Conservation (phyloP, 768 basidiomycete genomes). For the Kwoniella sp. region DNA sequence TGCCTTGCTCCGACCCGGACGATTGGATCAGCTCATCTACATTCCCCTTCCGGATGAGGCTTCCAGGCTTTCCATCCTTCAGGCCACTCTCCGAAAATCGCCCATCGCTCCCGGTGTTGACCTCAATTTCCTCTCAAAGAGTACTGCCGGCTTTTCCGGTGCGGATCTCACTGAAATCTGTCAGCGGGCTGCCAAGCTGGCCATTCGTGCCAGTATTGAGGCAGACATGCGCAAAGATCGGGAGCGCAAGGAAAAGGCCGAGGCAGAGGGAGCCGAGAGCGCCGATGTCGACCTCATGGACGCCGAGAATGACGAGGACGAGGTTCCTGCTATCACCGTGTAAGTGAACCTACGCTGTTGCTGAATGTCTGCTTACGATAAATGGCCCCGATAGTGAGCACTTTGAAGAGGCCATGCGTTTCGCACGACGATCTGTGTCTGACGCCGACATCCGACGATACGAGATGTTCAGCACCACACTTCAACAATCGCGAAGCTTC, state of each 20-base stretch:
- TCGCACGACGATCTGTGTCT: constrained; percentile 90
- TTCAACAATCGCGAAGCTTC: constrained; percentile 55
- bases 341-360: constrained; percentile 44
- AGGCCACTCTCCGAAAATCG: constrained; percentile 84
- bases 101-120: constrained; percentile 80
- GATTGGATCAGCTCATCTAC: constrained; percentile 96
- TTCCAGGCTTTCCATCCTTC: constrained; percentile 85
- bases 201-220: constrained; percentile 92
- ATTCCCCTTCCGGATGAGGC: constrained; percentile 95
- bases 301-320: constrained; percentile 71
- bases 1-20: constrained; percentile 94
- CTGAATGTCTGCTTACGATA: constrained; percentile 8
- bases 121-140: constrained; percentile 78
- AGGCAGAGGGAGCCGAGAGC: constrained; percentile 64
- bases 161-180: constrained; percentile 99
- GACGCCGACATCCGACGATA: constrained; percentile 93
- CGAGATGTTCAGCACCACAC: constrained; percentile 87
- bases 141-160: constrained; percentile 96
- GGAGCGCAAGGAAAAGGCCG: constrained; percentile 76
- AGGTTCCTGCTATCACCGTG: constrained; percentile 81
- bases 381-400: constrained; percentile 60
- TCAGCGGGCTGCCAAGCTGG: constrained; percentile 93
- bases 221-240: constrained; percentile 74
- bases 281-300: constrained; percentile 60
- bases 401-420: constrained; percentile 99